Evolutionary conservation across 768 basidiomycete species (phyloP).

Genomic region (Lanmaoa pseudosensibilis): DNA sequence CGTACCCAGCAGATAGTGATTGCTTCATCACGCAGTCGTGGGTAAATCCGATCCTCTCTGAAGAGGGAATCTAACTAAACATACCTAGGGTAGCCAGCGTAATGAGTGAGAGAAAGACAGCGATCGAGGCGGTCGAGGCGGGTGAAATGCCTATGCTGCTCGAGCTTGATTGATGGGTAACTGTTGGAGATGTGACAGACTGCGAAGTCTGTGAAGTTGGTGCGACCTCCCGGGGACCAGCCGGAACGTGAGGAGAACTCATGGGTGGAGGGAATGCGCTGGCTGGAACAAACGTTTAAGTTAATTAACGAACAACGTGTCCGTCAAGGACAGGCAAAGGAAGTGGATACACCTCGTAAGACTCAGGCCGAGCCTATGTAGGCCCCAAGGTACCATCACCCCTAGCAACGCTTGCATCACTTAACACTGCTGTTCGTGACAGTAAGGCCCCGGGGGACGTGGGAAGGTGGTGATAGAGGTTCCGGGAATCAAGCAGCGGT

Average conservation of each 20-base stretch:
- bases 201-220: conserved; percentile 3
- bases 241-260: not conserved
- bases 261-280: conserved; percentile 3
- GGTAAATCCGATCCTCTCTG: not conserved
- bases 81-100: conserved; percentile 27
- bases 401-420: conserved; percentile 18
- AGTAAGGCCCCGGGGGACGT: not conserved
- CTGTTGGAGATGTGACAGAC: not conserved
- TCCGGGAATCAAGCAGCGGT: not conserved
- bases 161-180: not conserved
- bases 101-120: conserved; percentile 18
- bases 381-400: not conserved
- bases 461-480: not conserved
- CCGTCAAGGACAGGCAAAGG: not conserved
- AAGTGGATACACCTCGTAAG: not conserved
- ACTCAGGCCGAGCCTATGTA: conserved; percentile 6
- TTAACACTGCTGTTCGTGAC: not conserved
- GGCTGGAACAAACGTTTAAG: not conserved
- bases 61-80: conserved; percentile 5
- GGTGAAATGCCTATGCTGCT: conserved; percentile 2
- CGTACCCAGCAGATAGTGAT: conserved; percentile 12
- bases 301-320: not conserved
- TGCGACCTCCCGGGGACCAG: conserved; percentile 11
- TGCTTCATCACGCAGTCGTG: conserved; percentile 9
- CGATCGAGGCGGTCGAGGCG: not conserved